Percentiles rank a stretch among this genome's conserved stretches.
These are phyloP conservation scores for Cutaneotrichosporon cavernicola DNA, from an alignment of 1,284 basidiomycete genomes.

Conservation along the genomic window DNA sequence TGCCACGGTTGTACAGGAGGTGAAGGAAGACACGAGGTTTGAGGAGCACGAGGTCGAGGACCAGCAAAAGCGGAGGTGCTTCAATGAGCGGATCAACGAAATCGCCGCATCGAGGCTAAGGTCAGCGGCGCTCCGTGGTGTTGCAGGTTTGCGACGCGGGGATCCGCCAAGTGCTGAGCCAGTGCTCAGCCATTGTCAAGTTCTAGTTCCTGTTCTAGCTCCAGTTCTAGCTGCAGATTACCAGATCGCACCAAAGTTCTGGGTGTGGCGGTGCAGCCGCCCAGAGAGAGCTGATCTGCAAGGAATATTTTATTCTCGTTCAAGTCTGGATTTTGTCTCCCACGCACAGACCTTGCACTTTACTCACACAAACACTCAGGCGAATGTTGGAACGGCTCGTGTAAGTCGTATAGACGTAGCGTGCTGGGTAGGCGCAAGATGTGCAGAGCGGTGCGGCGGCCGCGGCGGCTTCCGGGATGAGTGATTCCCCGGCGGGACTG, in stretches of 20 bases:
- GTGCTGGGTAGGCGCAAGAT: conserved; percentile 65
- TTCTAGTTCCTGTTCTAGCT: too few relatives aligned
- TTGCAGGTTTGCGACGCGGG: not conserved
- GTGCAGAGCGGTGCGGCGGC: conserved; percentile 66
- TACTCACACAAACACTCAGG: conserved; percentile 69
- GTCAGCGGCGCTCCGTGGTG: conserved; percentile 13
- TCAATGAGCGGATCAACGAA: conserved; percentile 90
- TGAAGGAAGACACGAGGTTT: conserved; percentile 85
- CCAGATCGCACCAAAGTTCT: not conserved
- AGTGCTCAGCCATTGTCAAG: not conserved
- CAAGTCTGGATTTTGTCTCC: not conserved
- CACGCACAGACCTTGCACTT: not conserved
- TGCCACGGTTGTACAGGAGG: conserved; percentile 80
- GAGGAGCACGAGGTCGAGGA: conserved; percentile 80
- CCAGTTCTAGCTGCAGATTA: too few relatives aligned
- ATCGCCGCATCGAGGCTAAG: conserved; percentile 62
- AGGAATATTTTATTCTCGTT: not conserved
- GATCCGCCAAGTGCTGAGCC: not conserved
- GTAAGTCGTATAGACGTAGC: conserved; percentile 79
- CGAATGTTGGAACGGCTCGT: conserved; percentile 77
- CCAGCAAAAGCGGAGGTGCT: conserved; percentile 71
- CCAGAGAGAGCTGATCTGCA: not conserved
- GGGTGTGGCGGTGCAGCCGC: not conserved
- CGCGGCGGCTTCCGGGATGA: not conserved
- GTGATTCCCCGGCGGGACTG: not conserved